Evolutionary conservation across 805 yeast species (phyloP).

Genomic region (Metschnikowia bowlesiae): DNA sequence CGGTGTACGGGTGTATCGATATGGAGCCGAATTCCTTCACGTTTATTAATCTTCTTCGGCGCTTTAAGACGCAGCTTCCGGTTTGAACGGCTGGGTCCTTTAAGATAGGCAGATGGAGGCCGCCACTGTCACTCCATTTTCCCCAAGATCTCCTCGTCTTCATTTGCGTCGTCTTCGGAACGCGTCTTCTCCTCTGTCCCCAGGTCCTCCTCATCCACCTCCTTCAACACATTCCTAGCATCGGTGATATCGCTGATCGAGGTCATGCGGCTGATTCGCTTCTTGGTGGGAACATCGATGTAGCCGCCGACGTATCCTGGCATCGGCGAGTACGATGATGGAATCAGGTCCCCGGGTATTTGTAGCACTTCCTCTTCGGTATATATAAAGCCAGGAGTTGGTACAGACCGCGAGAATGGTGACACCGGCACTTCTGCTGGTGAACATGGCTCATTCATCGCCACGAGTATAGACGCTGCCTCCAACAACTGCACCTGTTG

Average conservation of each 20-base stretch:
- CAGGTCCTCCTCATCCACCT: conserved; percentile 9
- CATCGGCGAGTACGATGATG: conserved; percentile 18
- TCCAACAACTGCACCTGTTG: conserved; percentile 82
- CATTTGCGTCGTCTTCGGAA: conserved; percentile 6
- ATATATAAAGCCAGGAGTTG: conserved; percentile 3
- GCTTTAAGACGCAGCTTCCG: background rate
- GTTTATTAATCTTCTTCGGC: background rate
- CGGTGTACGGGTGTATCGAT: conserved; percentile 12
- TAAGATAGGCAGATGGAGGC: background rate
- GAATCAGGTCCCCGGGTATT: conserved; percentile 35
- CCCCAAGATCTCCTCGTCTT: conserved; percentile 17
- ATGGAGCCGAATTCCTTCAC: background rate
- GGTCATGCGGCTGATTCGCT: conserved; percentile 4
- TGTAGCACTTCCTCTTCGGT: conserved; percentile 34
- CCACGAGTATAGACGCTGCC: conserved; percentile 72
- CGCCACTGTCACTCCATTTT: conserved; percentile 11
- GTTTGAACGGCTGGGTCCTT: background rate
- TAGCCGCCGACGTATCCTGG: conserved; percentile 20
- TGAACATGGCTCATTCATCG: conserved; percentile 51
- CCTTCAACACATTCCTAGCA: conserved; percentile 5
- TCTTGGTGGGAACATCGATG: conserved; percentile 17
- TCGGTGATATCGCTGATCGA: conserved; percentile 4
- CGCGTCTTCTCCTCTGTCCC: background rate
- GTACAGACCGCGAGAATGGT: conserved; percentile 25
- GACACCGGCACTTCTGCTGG: conserved; percentile 4